Evolutionary conservation across 1,139 yeast species (phyloP), one percentile per base, ranked within the genome.

Genomic region (Yamadazyma blattariae): DNA sequence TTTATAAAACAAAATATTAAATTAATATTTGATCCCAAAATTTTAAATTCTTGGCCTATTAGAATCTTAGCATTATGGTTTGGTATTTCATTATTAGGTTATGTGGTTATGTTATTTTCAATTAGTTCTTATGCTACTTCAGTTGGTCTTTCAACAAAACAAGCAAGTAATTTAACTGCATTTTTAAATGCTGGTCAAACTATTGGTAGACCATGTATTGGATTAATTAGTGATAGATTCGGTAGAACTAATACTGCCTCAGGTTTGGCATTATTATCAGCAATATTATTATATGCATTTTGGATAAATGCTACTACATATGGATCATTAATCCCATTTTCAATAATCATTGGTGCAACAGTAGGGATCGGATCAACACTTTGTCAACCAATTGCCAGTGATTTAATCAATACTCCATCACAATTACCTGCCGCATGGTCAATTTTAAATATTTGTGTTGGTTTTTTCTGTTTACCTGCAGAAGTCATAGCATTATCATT

Each of bases 361-460:
- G 59, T 79, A 36, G 90, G 89, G 29, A 73, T 81, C n/a, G 83
- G 81, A 11, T 74, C 81, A 48, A 75, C 79, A 10, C 72, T 79
- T 72, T 70, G 74, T 36, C 74, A 79, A 17, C 79, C 86, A 1
- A 51, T 82, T 35, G 73, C 77, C 7, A 74, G 82, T 2, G 88
- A 79, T 50, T 52, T 77, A 19, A 64, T 78, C 23, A 67, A 64
- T 30, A 56, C 55, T 2, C 67, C 73, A 3, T 59, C 60, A 3
- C 66, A 69, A 30, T 67, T 80, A 37, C 72, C 80, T 1, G 71
- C 82, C 5, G 81, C 78, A 1, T 79, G 86, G 82, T 67, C 82
- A 1, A 71, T 69, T 17, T 62, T 77, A 36, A 81, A 78, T 48
- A 59, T 77, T 24, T 47, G 67, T 13, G 71, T 71, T 26, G 66